Evolutionary conservation across 1,284 basidiomycete species (phyloP).

Genomic region (Laetiporus sulphureus): DNA sequence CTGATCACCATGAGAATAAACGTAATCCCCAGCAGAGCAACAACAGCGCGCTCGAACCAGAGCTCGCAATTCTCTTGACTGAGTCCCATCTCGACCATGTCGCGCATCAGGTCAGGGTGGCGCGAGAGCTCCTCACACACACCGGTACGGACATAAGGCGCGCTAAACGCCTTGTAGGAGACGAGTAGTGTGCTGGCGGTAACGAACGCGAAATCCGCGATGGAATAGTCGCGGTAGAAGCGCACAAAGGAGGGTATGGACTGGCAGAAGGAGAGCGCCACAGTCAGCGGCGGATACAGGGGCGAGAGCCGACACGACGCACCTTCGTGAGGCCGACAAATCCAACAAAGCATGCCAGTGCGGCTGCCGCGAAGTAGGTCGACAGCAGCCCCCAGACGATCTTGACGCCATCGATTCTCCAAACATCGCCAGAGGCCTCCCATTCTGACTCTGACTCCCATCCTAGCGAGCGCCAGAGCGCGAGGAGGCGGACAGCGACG

Average conservation of each 20-base stretch:
- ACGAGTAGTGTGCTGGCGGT: constrained; percentile 47
- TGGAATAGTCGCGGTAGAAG: constrained; percentile 65
- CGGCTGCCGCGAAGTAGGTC: constrained; percentile 58
- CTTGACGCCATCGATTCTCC: constrained; percentile 54
- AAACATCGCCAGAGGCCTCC: constrained; percentile 54
- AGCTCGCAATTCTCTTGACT: constrained; percentile 72
- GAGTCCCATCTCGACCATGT: constrained; percentile 61
- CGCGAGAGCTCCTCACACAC: constrained; percentile 68
- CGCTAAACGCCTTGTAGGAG: constrained; percentile 53
- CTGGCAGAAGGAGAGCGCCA: constrained; percentile 27
- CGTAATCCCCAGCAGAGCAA: constrained; percentile 50
- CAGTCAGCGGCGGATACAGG: background rate
- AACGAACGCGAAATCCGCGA: constrained; percentile 66
- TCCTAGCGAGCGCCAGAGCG: constrained; percentile 52
- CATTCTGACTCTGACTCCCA: constrained; percentile 69
- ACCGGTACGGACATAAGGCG: constrained; percentile 43
- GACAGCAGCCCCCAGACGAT: constrained; percentile 60
- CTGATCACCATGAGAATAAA: constrained; percentile 57
- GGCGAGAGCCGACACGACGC: constrained; percentile 10
- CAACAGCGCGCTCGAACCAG: constrained; percentile 63
- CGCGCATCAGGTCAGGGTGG: constrained; percentile 68
- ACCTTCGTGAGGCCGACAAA: constrained; percentile 66
- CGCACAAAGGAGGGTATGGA: constrained; percentile 47
- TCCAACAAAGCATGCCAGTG: constrained; percentile 54
- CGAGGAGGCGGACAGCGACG: constrained; percentile 48